Conservation (phyloP, 306 rosid species). For the Medicago truncatula region DNA sequence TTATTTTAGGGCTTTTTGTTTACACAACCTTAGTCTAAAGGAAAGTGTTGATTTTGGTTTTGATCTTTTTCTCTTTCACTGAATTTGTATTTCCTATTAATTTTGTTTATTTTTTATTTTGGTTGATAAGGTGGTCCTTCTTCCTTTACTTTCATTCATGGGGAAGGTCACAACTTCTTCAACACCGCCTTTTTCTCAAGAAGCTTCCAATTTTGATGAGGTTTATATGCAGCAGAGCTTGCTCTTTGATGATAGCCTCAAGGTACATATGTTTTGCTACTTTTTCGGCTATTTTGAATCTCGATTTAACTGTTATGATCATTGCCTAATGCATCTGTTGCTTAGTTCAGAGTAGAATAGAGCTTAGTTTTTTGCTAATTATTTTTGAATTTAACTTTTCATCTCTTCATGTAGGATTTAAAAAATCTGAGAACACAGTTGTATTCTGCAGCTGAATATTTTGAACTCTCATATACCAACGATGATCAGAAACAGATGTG, state of each 20-base stretch:
- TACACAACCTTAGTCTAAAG: constrained; percentile 34
- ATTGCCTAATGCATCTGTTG: constrained; percentile 15
- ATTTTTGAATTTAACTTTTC: constrained; percentile 20
- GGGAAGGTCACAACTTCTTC: constrained; percentile 70
- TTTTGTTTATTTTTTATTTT: constrained; percentile 21
- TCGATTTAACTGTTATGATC: constrained; percentile 14
- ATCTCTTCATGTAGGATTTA: constrained; percentile 70
- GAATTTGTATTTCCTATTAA: constrained; percentile 28
- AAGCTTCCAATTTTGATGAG: constrained; percentile 89
- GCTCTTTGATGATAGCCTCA: constrained; percentile 92
- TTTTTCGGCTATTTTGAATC: not conserved
- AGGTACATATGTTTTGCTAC: constrained; percentile 52
- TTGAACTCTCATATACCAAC: constrained; percentile 90
- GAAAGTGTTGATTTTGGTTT: constrained; percentile 37
- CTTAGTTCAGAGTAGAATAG: not conserved
- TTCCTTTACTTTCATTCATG: constrained; percentile 49
- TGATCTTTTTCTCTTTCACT: constrained; percentile 32
- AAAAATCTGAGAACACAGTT: constrained; percentile 91
- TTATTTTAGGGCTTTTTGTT: constrained; percentile 42
- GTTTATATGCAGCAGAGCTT: constrained; percentile 93
- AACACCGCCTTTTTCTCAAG: constrained; percentile 54
- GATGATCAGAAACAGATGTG: constrained; percentile 95
- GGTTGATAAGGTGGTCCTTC: constrained; percentile 44
- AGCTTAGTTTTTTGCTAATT: constrained; percentile 27
- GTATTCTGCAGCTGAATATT: constrained; percentile 96